phyloP scores from a whole-genome alignment of 129 eudicot species.

The Calendula officinalis region DNA sequence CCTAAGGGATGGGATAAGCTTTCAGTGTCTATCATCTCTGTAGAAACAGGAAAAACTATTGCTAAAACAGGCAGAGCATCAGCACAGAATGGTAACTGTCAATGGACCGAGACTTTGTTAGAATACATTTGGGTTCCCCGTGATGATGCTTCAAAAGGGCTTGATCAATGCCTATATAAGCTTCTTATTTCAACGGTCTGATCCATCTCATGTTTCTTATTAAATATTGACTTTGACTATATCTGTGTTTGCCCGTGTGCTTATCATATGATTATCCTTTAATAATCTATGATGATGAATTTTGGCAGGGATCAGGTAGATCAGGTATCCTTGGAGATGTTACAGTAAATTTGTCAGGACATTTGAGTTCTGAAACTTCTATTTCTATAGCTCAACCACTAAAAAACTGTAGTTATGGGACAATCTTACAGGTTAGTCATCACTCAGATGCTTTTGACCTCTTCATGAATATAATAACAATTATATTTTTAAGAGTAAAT shows the following conservation, averaged over 20 bases:
- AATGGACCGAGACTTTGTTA: slow-evolving; percentile 57
- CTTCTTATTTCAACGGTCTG: slow-evolving; percentile 63
- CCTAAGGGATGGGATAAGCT: slow-evolving; percentile 90
- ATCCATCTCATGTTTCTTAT: slow-evolving; percentile 18
- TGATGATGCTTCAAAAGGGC: slow-evolving; percentile 46
- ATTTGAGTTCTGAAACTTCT: slow-evolving; percentile 45
- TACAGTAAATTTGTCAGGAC: slow-evolving; percentile 51
- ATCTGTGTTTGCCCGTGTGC: slow-evolving; percentile 10
- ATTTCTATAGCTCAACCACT: slow-evolving; percentile 47
- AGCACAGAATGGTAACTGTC: slow-evolving; percentile 57
- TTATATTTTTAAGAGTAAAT: too few species aligned
- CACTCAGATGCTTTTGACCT: slow-evolving; percentile 19
- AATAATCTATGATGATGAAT: slow-evolving; percentile 15
- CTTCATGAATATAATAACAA: slow-evolving; percentile 3
- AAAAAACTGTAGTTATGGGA: slow-evolving; percentile 60
- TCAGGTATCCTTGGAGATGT: slow-evolving; percentile 77
- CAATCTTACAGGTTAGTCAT: slow-evolving; percentile 59
- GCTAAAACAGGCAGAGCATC: slow-evolving; percentile 53
- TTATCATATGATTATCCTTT: slow-evolving; percentile 14
- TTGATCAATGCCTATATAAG: slow-evolving; percentile 47
- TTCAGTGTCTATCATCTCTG: slow-evolving; percentile 52
- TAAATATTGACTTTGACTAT: slow-evolving; percentile 15
- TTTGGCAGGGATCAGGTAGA: slow-evolving; percentile 60
- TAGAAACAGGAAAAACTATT: slow-evolving; percentile 60
- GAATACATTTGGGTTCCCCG: slow-evolving; percentile 53